Conservation (phyloP, 2,329 filamentous ascomycete genomes). For the Aspergillus felis region DNA sequence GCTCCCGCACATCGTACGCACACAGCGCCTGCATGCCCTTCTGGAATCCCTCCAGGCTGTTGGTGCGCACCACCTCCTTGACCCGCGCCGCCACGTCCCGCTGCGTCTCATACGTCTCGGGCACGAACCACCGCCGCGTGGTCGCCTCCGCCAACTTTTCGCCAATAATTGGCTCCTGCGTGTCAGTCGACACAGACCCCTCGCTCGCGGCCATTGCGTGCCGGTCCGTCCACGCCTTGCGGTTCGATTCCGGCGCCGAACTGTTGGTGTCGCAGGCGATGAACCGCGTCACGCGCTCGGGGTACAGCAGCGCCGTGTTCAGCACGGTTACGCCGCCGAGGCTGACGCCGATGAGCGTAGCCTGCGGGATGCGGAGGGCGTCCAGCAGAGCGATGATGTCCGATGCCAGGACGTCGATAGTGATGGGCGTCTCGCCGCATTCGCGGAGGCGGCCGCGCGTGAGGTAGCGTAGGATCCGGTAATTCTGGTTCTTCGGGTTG, state of each 20-base stretch:
- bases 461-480: slow-evolving; percentile 74
- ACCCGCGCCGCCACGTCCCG: slow-evolving; percentile 53
- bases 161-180: slow-evolving; percentile 56
- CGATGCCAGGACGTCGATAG: slow-evolving; percentile 61
- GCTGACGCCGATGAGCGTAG: slow-evolving; percentile 71
- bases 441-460: slow-evolving; percentile 62
- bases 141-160: slow-evolving; percentile 64
- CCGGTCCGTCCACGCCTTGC: slow-evolving; percentile 73
- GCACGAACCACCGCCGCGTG: slow-evolving; percentile 70
- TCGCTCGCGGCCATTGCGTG: slow-evolving; percentile 63
- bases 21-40: slow-evolving; percentile 67
- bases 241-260: slow-evolving; percentile 68
- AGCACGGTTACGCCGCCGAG: slow-evolving; percentile 77
- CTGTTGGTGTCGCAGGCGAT: slow-evolving; percentile 77
- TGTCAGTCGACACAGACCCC: slow-evolving; percentile 28
- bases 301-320: slow-evolving; percentile 66
- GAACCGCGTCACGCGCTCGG: slow-evolving; percentile 56
- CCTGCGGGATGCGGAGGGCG: slow-evolving; percentile 63
- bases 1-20: slow-evolving; percentile 49
- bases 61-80: slow-evolving; percentile 64
- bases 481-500: slow-evolving; percentile 52
- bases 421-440: slow-evolving; percentile 45
- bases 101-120: slow-evolving; percentile 55
- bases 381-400: slow-evolving; percentile 66
- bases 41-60: slow-evolving; percentile 71